Percentiles rank a stretch among this genome's conserved stretches.
Evolutionary conservation across 345 rosid genomes (phyloP).

Genomic region (Punica granatum): DNA sequence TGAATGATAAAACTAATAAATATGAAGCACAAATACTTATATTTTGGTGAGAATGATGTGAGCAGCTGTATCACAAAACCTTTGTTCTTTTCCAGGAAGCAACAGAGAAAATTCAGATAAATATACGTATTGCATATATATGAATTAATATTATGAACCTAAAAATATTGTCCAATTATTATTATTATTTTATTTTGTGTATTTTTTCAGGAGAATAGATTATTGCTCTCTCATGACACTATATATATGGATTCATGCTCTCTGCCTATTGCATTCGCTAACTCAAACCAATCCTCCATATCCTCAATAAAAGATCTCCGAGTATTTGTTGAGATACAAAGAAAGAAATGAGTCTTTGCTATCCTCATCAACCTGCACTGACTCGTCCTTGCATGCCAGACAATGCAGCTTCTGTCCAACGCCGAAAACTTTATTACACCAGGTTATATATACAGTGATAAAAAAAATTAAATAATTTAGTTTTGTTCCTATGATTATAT

Average conservation of each 20-base stretch:
- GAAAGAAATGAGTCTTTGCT: background rate
- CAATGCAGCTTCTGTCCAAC: background rate
- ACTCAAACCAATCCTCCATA: background rate
- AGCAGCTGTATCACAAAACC: background rate
- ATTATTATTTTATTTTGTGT: background rate
- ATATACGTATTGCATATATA: background rate
- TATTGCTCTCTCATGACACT: background rate
- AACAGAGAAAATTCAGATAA: slow-evolving; percentile 5
- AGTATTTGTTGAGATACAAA: background rate
- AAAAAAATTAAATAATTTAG: too few species aligned
- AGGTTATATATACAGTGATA: too few species aligned
- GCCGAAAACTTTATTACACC: background rate
- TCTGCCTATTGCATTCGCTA: background rate
- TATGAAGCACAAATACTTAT: too few species aligned
- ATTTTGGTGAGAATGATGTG: slow-evolving; percentile 1
- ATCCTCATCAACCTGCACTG: background rate
- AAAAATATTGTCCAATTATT: background rate
- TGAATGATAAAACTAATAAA: too few species aligned
- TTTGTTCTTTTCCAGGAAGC: slow-evolving; percentile 16
- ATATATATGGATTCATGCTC: background rate
- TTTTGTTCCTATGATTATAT: too few species aligned
- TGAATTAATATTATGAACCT: background rate
- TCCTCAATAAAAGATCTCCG: background rate
- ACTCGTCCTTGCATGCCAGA: background rate
- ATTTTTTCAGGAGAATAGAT: background rate